phyloP scores from a whole-genome alignment of 2,329 filamentous ascomycete species.

The Apiospora saccharicola region DNA sequence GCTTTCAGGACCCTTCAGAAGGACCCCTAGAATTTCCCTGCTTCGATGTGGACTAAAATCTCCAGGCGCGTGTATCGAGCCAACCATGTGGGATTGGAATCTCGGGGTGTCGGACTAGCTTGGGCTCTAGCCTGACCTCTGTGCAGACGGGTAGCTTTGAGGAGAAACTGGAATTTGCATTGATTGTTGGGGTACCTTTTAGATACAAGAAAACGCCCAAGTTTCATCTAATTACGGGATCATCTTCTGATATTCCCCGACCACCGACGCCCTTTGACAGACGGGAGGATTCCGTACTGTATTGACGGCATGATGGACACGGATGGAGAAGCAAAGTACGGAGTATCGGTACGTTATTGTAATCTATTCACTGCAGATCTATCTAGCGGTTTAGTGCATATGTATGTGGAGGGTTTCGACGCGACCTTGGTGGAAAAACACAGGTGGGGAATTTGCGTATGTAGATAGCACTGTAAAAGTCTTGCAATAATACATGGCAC shows the following conservation, averaged over 20 bases:
- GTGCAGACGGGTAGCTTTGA: neutral
- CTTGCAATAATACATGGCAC: neutral
- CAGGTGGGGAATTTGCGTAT: neutral
- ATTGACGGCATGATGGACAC: conserved; percentile 2
- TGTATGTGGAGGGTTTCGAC: neutral
- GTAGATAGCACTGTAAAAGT: neutral
- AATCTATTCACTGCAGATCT: conserved; percentile 5
- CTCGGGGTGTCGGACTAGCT: neutral
- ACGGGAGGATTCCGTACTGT: neutral
- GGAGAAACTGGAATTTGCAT: neutral
- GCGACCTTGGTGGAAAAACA: neutral
- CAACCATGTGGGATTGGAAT: conserved; percentile 7
- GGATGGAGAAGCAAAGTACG: neutral
- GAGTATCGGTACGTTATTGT: conserved; percentile 1
- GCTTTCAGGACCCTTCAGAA: neutral
- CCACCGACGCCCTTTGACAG: neutral
- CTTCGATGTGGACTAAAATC: conserved; percentile 1
- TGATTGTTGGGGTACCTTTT: conserved; percentile 2
- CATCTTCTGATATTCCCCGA: neutral
- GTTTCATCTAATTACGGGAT: conserved; percentile 5
- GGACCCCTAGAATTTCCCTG: conserved; percentile 11
- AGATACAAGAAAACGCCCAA: neutral
- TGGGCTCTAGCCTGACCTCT: neutral
- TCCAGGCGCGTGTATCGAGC: conserved; percentile 12
- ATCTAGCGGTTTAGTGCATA: neutral